Evolutionary conservation across 1,284 basidiomycete species (phyloP).

Genomic region (Papiliotrema fonsecae): DNA sequence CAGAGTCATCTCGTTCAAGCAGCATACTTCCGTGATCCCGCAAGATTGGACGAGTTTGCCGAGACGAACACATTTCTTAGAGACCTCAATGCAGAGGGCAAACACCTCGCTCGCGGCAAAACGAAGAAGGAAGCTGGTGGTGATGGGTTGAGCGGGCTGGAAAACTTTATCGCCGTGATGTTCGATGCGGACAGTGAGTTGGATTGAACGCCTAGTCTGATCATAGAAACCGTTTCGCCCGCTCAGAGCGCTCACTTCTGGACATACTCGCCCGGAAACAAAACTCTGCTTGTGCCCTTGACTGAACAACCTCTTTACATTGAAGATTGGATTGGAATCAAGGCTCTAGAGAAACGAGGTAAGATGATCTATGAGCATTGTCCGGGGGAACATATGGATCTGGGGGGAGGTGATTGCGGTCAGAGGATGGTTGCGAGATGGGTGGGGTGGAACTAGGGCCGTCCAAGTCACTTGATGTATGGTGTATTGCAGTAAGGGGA

Average conservation of each 20-base stretch:
- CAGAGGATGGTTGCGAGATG: constrained; percentile 46
- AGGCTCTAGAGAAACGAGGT: constrained; percentile 65
- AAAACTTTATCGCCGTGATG: constrained; percentile 47
- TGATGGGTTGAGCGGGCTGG: constrained; percentile 30
- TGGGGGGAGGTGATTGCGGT: constrained; percentile 55
- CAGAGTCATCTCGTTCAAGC: constrained; percentile 81
- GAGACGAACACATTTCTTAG: constrained; percentile 55
- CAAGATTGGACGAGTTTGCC: constrained; percentile 67
- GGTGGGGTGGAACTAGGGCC: constrained; percentile 44
- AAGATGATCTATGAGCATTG: constrained; percentile 64
- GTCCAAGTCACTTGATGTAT: too few relatives aligned
- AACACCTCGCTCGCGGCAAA: constrained; percentile 6
- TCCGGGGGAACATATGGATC: constrained; percentile 77
- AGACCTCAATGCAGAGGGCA: constrained; percentile 41
- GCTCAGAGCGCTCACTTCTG: constrained; percentile 44
- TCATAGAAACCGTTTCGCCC: constrained; percentile 39
- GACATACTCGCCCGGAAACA: constrained; percentile 36
- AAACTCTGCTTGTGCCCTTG: constrained; percentile 63
- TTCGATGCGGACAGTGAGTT: constrained; percentile 45
- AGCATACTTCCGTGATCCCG: constrained; percentile 88
- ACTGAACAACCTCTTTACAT: constrained; percentile 68
- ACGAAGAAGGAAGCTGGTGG: constrained; percentile 22
- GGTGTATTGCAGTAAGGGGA: too few relatives aligned
- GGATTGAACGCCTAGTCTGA: too few relatives aligned
- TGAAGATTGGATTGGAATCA: constrained; percentile 85